These are phyloP conservation scores for Eimeria praecox DNA, from an alignment of 169 alveolate genomes.

Conservation along the genomic window DNA sequence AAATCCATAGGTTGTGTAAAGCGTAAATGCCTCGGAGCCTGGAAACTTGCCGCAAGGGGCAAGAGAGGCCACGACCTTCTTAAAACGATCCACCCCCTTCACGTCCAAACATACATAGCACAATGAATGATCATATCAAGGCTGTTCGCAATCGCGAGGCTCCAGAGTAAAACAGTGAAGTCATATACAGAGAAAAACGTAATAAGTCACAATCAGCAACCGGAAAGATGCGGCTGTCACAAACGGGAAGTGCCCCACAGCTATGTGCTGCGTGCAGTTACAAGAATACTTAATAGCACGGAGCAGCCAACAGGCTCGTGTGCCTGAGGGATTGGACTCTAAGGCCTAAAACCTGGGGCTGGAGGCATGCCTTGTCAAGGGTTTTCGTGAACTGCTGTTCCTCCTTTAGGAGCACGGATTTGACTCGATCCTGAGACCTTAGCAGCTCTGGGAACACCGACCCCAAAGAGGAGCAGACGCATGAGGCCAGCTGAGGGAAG, in stretches of 20 bases:
- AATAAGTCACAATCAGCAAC: neutral
- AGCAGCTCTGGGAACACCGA: conserved; percentile 91
- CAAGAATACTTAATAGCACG: neutral
- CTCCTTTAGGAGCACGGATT: conserved; percentile 89
- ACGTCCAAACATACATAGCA: neutral
- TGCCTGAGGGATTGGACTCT: neutral
- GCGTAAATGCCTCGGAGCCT: conserved; percentile 90
- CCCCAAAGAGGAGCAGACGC: conserved; percentile 91
- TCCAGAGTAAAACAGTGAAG: neutral
- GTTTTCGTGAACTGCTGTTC: conserved; percentile 93
- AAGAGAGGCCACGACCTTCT: conserved; percentile 65
- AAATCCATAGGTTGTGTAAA: conserved; percentile 95
- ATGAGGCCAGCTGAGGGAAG: conserved; percentile 92
- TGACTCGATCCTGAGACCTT: conserved; percentile 89
- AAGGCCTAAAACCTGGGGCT: neutral
- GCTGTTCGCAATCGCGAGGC: neutral
- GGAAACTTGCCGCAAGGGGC: conserved; percentile 71
- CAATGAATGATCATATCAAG: neutral
- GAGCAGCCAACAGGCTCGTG: neutral
- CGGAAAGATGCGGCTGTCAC: neutral
- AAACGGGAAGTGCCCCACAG: neutral
- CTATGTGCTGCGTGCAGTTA: neutral
- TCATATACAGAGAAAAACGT: neutral
- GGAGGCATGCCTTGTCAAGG: conserved; percentile 87
- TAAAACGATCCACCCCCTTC: conserved; percentile 80